phyloP scores from a whole-genome alignment of 192 early-diverging fungal genomes.

The Tieghemiomyces parasiticus region DNA sequence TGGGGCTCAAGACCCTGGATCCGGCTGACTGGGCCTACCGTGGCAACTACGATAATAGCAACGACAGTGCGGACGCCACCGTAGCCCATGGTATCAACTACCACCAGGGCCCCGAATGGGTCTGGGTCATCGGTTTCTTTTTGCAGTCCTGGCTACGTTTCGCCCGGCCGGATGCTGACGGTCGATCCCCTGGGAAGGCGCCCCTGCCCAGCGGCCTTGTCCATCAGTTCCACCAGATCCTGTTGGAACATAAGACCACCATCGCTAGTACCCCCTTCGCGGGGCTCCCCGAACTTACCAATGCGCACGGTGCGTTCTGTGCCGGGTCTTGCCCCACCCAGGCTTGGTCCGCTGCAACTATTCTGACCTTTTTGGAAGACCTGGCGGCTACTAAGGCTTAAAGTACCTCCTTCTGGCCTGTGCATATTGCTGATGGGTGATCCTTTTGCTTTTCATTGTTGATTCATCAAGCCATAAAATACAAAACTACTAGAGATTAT shows the following conservation, averaged over 20 bases:
- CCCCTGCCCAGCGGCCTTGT: constrained; percentile 26
- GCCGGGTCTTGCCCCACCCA: constrained; percentile 79
- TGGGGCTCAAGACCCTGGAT: constrained; percentile 93
- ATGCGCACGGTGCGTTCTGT: constrained; percentile 67
- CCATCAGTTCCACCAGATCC: constrained; percentile 46
- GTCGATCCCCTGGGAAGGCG: neutral
- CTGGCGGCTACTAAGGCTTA: too few species aligned
- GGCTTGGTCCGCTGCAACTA: constrained; percentile 74
- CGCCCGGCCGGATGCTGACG: constrained; percentile 21
- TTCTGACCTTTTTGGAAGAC: constrained; percentile 52
- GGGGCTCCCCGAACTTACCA: constrained; percentile 95
- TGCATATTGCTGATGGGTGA: too few species aligned
- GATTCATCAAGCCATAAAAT: too few species aligned
- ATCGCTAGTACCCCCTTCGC: constrained; percentile 61
- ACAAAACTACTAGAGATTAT: too few species aligned
- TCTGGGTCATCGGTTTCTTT: constrained; percentile 85
- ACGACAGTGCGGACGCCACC: constrained; percentile 68
- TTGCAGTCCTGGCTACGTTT: constrained; percentile 73
- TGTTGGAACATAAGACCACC: constrained; percentile 62
- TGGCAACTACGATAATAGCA: constrained; percentile 83
- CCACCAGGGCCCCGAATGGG: constrained; percentile 98
- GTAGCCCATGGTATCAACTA: constrained; percentile 97
- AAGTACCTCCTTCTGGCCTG: too few species aligned
- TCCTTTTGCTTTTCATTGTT: too few species aligned
- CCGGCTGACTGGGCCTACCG: constrained; percentile 88